Percentiles rank a stretch among this genome's conserved stretches.
Evolutionary conservation across 495 filamentous ascomycete genomes (phyloP).

Genomic region (Xylaria bambusicola): DNA sequence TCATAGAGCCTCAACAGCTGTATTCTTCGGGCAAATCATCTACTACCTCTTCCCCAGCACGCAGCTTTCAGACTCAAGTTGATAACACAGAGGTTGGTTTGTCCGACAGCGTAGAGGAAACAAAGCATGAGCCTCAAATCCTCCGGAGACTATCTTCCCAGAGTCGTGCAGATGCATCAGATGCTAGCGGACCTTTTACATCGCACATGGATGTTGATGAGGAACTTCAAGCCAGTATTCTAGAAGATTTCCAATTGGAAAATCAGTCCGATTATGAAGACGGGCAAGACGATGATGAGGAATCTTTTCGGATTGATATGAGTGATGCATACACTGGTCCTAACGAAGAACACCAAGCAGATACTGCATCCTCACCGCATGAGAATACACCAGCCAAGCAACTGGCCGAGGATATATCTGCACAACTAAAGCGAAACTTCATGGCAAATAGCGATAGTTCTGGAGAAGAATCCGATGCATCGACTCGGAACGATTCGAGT

Average conservation of each 20-base stretch:
- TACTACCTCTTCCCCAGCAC: constrained; percentile 12
- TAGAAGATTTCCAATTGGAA: constrained; percentile 19
- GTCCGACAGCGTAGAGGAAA: constrained; percentile 10
- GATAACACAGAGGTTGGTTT: constrained; percentile 13
- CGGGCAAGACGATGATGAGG: constrained; percentile 4
- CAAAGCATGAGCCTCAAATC: neutral
- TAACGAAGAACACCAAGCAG: neutral
- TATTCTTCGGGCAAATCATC: constrained; percentile 1
- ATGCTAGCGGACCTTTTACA: constrained; percentile 17
- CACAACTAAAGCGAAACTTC: constrained; percentile 11
- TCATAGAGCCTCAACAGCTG: neutral
- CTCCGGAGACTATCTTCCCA: neutral
- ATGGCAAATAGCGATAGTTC: neutral
- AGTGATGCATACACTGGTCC: neutral
- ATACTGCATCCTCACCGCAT: neutral
- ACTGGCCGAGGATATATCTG: constrained; percentile 8
- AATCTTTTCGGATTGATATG: neutral
- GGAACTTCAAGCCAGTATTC: constrained; percentile 33
- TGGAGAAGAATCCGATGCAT: constrained; percentile 15
- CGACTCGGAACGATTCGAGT: constrained; percentile 31
- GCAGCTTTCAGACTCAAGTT: constrained; percentile 27
- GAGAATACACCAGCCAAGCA: constrained; percentile 7
- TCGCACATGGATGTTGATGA: constrained; percentile 35
- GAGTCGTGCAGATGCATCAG: neutral
- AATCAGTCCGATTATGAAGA: neutral